Base-by-base conservation (phyloP, 805 yeast species). In the Cyberlindnera subsufficiens region DNA sequence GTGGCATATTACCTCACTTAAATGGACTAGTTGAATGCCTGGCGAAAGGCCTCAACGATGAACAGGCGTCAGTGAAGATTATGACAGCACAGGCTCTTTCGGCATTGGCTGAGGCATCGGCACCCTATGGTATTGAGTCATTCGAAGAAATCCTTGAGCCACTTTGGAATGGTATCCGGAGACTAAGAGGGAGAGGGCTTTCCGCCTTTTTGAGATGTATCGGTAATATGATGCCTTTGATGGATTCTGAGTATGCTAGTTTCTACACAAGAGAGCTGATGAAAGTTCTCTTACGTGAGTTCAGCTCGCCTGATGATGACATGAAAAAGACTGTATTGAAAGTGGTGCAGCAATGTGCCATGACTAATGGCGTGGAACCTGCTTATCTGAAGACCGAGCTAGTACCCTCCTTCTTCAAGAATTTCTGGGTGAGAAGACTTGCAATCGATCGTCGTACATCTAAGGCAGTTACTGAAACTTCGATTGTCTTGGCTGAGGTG, bases 91-190 rank as follows among this genome's bases (percentile, higher is more conserved):
- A 72, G 30, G 80, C 96, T 0, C 55, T 90, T 2, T 67, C 90
- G 0, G 74, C 82, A 1, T 61, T 91, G 30, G 97, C 97, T 0
- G 90, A 86, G 39, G 80, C 86, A 7, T 77, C 88, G 4, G 70
- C 77, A 18, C 98, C 98, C 0, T 87, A 84, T 63, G 99, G 98
- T 37, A 83, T 86, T 42, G 96, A 87, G 53, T 78, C 91, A 0
- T 90, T 91, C 59, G 95, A 89, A 53, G 38, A 32, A 2, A 63
- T 65, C 0, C 57, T 91, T 30, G 91, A 86, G 42, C 85, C 88
- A 0, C 64, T 87, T 6, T 89, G 96, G 96, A 63, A 67, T 10
- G 96, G 96, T 5, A 74, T 87, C 19, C 73, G 78, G 37, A 72
- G 72, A 32, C 93, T 86, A 49, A 69, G 96, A 47, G 97, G 97